Evolutionary conservation across 1,284 basidiomycete species (phyloP).

Genomic region (Sphaerobolus stellatus): DNA sequence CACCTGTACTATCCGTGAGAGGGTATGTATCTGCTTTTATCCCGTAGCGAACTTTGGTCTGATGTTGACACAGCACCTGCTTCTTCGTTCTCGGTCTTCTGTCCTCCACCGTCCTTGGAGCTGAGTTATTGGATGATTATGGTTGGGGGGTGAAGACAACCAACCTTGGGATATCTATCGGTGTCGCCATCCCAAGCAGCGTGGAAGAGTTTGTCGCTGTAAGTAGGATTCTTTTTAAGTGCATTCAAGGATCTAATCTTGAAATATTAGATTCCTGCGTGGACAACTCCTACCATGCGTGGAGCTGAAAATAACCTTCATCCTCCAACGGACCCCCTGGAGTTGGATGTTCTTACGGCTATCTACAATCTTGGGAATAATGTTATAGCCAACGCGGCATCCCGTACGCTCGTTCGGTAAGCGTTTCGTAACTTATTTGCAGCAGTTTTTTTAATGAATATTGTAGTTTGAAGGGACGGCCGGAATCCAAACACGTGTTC

Average conservation of each 20-base stretch:
- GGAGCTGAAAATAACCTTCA: constrained; percentile 53
- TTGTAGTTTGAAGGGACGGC: constrained; percentile 74
- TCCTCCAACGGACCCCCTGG: constrained; percentile 67
- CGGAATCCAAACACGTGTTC: constrained; percentile 70
- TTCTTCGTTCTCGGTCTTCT: constrained; percentile 92
- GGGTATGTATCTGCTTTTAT: constrained; percentile 60
- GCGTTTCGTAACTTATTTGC: constrained; percentile 4
- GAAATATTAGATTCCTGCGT: constrained; percentile 68
- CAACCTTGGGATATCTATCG: constrained; percentile 85
- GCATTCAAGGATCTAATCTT: neutral
- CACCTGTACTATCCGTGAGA: constrained; percentile 86
- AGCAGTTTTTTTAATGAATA: constrained; percentile 7
- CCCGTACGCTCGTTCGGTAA: constrained; percentile 80
- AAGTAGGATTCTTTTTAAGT: constrained; percentile 31
- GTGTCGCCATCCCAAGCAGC: constrained; percentile 85
- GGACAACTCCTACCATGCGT: constrained; percentile 54
- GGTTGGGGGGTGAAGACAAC: constrained; percentile 91
- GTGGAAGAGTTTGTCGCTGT: constrained; percentile 80
- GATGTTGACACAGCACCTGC: constrained; percentile 66
- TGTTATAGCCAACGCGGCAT: constrained; percentile 91
- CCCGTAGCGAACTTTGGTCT: neutral
- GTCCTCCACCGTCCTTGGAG: constrained; percentile 70
- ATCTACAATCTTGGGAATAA: constrained; percentile 96
- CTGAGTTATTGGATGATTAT: constrained; percentile 85
- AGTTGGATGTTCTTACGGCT: constrained; percentile 85